These are phyloP conservation scores for Epichloe festucae DNA, from an alignment of 2,329 filamentous ascomycete species.

Conservation along the genomic window DNA sequence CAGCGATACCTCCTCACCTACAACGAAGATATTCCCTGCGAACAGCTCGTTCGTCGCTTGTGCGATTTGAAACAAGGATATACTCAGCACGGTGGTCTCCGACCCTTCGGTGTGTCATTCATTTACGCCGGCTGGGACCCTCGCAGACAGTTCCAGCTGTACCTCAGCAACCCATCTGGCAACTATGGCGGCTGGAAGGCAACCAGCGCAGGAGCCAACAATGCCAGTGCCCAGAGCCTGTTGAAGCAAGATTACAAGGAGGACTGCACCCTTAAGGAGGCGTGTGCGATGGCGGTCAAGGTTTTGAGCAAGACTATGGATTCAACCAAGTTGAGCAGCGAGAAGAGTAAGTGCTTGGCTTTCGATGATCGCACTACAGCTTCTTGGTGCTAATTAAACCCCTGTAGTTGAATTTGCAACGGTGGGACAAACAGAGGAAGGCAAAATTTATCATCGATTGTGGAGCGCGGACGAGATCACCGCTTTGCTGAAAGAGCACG, in stretches of 20 bases:
- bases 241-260: conserved; percentile 99
- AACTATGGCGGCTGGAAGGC: conserved; percentile 99
- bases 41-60: conserved; percentile 90
- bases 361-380: neutral
- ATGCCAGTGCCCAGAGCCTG: conserved; percentile 90
- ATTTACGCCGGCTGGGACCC: conserved; percentile 98
- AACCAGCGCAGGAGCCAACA: conserved; percentile 94
- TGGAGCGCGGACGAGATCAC: conserved; percentile 97
- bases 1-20: conserved; percentile 97
- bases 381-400: conserved; percentile 8
- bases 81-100: conserved; percentile 95
- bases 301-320: conserved; percentile 99
- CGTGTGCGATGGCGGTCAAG: conserved; percentile 94
- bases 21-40: conserved; percentile 99
- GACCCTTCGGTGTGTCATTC: conserved; percentile 96
- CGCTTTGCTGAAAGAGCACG: conserved; percentile 85
- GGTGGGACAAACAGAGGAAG: conserved; percentile 86
- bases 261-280: conserved; percentile 90
- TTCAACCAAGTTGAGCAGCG: conserved; percentile 93
- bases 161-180: conserved; percentile 95
- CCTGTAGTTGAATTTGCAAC: conserved; percentile 87
- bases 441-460: conserved; percentile 95
- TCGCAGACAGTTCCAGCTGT: conserved; percentile 93
- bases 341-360: conserved; percentile 71
- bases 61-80: conserved; percentile 99